Evolutionary conservation across 2,329 filamentous ascomycete species (phyloP), one percentile per base, ranked within the genome.

Genomic region (Ceratocystis colombiana): DNA sequence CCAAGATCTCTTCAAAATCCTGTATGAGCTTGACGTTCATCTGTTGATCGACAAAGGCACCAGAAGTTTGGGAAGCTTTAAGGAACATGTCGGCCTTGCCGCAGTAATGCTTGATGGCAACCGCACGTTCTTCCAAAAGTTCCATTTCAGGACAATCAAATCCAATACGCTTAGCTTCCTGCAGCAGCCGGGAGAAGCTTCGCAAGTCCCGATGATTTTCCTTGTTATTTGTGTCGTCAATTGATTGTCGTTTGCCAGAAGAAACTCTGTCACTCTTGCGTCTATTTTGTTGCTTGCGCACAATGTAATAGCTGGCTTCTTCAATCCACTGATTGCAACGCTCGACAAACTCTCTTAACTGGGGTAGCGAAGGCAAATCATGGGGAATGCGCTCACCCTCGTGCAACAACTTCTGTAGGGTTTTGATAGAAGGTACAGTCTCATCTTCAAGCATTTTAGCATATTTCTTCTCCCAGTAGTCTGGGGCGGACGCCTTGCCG

Each of bases 301-400:
- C 92, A 72, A 92, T 96, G 79, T 95, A 99, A 73, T 89, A 92
- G 72, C 90, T 94, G 70, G 94, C 94, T 77, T 97, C 93, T 72
- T 97, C 94, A 69, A 96, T 90, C 89, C 95, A 96, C 74, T 96
- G 91, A 75, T 96, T 95, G 79, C 94, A 97, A 72, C 90, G 88
- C 71, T 96, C 91, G 74, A 99, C 94, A 77, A 96, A 99, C 70
- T 87, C 84, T 76, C 86, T 88, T 71, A 99, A 82, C 71, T 89
- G 84, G 71, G 88, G 83, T 69, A 99, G 82, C 69, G 90, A 92
- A 70, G 87, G 85, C 69, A 99, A 82, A 67, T 90, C 88, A 79
- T 89, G 95, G 67, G 93, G 91, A 72, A 99, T 96, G 76, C 90
- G 92, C 78, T 99, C 94, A 75, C 94, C 94, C 80, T 99, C 94